Conservation (phyloP, 495 filamentous ascomycete species). For the Chaetomium cochliodes region DNA sequence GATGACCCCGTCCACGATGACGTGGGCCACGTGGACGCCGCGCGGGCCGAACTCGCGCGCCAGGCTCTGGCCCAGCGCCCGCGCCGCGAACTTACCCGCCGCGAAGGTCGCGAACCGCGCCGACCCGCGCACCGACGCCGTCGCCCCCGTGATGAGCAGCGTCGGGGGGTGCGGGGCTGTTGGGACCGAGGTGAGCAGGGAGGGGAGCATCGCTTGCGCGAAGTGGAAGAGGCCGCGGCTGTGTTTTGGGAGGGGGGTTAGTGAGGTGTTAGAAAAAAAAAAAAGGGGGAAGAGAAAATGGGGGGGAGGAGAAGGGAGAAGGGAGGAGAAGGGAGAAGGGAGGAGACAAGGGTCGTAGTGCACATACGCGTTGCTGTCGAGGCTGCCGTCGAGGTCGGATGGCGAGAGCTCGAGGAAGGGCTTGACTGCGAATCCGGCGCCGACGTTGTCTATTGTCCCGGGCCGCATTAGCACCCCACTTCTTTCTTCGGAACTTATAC, state of each 20-base stretch:
- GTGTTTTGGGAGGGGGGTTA: neutral
- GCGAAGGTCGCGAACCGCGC: conserved; percentile 72
- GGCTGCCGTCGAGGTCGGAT: conserved; percentile 60
- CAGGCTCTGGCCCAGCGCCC: conserved; percentile 74
- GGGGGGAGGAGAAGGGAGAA: neutral
- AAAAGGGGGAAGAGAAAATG: too few relatives aligned
- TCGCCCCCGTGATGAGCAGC: conserved; percentile 86
- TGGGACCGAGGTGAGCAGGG: conserved; percentile 59
- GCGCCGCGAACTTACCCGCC: conserved; percentile 74
- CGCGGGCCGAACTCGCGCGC: conserved; percentile 86
- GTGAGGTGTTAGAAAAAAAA: too few relatives aligned
- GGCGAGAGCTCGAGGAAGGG: conserved; percentile 74
- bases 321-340: neutral
- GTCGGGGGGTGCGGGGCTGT: conserved; percentile 62
- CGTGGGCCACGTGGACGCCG: conserved; percentile 85
- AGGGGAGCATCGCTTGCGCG: conserved; percentile 67
- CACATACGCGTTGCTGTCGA: conserved; percentile 62
- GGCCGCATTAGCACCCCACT: neutral
- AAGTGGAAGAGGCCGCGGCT: conserved; percentile 78
- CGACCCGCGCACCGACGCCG: conserved; percentile 73
- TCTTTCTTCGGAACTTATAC: too few relatives aligned
- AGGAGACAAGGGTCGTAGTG: too few relatives aligned
- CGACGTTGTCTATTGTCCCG: conserved; percentile 55
- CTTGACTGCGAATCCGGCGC: conserved; percentile 66
- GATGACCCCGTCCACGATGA: conserved; percentile 85